Conservation (phyloP, 768 basidiomycete genomes). For the Phylloporus scabripes region DNA sequence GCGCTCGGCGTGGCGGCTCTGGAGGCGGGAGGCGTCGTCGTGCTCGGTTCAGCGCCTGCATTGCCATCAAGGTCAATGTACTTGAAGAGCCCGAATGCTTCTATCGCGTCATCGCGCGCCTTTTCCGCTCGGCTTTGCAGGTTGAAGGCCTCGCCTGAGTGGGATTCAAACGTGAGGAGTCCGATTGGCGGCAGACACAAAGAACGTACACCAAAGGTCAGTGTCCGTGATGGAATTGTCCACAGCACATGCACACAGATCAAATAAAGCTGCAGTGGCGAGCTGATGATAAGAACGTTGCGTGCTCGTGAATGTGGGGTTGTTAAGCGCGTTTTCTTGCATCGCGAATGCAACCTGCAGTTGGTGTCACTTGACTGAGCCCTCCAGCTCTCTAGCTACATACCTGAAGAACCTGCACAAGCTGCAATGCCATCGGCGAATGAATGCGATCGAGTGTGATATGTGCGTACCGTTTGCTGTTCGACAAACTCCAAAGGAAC, state of each 20-base stretch:
- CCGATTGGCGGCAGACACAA: neutral
- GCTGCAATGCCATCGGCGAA: conserved; percentile 7
- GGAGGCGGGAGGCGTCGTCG: neutral
- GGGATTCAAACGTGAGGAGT: conserved; percentile 2
- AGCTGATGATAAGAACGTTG: conserved; percentile 9
- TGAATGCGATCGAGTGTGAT: neutral
- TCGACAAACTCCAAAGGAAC: neutral
- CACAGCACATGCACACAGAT: conserved; percentile 4
- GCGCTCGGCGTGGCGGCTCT: neutral
- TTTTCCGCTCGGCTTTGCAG: conserved; percentile 2
- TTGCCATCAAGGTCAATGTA: neutral
- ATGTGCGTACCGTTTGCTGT: conserved; percentile 11
- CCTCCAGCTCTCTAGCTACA: neutral
- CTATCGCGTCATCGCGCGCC: neutral
- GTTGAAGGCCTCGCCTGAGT: conserved; percentile 6
- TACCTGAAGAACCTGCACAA: conserved; percentile 20
- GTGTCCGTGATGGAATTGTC: neutral
- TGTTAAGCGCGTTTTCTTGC: conserved; percentile 22
- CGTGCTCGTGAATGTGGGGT: neutral
- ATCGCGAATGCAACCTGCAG: conserved; percentile 19
- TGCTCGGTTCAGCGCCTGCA: neutral
- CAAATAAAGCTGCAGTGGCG: conserved; percentile 4
- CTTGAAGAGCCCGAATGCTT: conserved; percentile 4
- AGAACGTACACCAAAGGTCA: conserved; percentile 15
- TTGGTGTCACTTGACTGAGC: neutral